Evolutionary conservation across 176 grass and related monocot species (phyloP), one percentile per base, ranked within the genome.

Genomic region (Zoysia pacifica): DNA sequence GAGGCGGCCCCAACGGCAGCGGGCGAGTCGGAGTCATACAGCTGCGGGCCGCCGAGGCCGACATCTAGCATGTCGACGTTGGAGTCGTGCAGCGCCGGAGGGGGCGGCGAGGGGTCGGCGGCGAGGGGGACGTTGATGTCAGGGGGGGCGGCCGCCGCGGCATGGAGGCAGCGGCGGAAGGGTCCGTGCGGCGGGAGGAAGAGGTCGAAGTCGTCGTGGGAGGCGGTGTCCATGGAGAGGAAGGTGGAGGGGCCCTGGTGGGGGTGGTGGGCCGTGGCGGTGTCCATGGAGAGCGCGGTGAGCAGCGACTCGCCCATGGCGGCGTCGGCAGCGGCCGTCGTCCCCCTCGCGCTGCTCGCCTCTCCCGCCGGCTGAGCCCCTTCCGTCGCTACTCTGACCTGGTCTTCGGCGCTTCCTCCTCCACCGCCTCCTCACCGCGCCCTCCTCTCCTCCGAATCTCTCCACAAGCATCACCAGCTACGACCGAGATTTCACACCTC

Each of bases 231-330:
- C 96, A 99, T 99, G 90, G 96, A 94, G 78, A 99, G 96, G 76
- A 91, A 81, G 67, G 92, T 99, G 84, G 88, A 95, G 55, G 90
- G 92, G 16, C 90, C 91, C 84, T 87, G 89, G 83, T 89, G 90
- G 10, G 77, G 93, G 82, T 92, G 92, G 88, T 94, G 91, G 72
- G 76, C 70, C 75, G 81, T 79, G 38, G 87, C 65, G 0, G 91
- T 99, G 74, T 99, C 96, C 87, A 99, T 99, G 79, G 96, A 99
- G 84, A 99, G 82, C 53, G 96, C 82, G 52, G 92, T 95, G 75
- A 99, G 90, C 48, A 99, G 88, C 83, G 96, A 85, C 89, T 95
- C 96, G 60, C 88, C 92, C 96, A 99, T 99, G 69, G 72, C 74
- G 72, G 70, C 81, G 42, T 62, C 79, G 72, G 44, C 62, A 16